Evolutionary conservation across 2,329 filamentous ascomycete genomes (phyloP).

Genomic region (Trichoderma lentiforme): DNA sequence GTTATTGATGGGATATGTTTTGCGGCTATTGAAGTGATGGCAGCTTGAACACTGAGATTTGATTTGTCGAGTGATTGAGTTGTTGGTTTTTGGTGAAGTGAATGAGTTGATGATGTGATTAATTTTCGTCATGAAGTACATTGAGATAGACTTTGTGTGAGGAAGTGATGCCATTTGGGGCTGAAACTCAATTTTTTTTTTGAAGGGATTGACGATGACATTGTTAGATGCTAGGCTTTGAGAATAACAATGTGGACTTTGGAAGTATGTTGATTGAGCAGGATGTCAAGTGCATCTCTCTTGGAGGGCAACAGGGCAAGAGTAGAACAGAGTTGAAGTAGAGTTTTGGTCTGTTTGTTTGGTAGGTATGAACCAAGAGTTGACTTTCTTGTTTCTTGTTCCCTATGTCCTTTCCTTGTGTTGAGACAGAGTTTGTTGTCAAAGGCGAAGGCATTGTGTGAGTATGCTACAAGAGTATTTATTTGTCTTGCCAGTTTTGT

Average conservation of each 20-base stretch:
- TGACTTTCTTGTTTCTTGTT: not conserved
- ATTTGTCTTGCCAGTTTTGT: not conserved
- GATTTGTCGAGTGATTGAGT: not conserved
- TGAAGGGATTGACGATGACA: not conserved
- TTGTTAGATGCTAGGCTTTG: not conserved
- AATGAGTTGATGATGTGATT: not conserved
- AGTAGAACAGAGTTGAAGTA: not conserved
- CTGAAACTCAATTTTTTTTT: not conserved
- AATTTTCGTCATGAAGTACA: too few species aligned
- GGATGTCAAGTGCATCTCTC: not conserved
- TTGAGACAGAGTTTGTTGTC: not conserved
- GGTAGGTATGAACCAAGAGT: too few species aligned
- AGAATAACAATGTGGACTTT: not conserved
- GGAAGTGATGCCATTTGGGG: not conserved
- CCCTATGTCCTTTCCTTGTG: accelerated
- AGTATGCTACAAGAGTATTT: not conserved
- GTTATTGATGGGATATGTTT: not conserved
- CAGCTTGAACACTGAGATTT: not conserved
- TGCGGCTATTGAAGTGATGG: not conserved
- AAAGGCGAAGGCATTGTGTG: not conserved
- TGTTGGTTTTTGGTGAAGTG: not conserved
- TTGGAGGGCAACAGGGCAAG: not conserved
- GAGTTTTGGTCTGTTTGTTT: not conserved
- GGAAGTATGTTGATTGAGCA: not conserved
- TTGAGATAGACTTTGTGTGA: not conserved